Base-by-base conservation (phyloP, 164 flowering plant species). In the Protea cynaroides region DNA sequence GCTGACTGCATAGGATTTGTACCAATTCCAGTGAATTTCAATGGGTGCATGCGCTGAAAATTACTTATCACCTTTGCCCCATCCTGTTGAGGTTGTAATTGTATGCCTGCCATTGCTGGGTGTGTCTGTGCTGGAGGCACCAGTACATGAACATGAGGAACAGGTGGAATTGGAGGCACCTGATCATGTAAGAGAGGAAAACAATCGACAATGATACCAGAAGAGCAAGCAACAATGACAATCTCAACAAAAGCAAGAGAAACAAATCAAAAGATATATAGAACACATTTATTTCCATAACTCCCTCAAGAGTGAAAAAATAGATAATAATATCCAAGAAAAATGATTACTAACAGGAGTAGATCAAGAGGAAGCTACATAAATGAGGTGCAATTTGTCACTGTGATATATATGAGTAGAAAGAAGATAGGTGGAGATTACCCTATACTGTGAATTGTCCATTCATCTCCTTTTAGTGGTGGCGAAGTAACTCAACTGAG, bases 371-470 rank as follows among this genome's bases (percentile, higher is more conserved):
- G 24, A 40, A 59, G 18, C 24, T 54, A 15, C 54, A 23, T 25
- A 68, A 37, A 62, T 21, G 9, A 50, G 25, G 14, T 34, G 17
- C 6, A 22, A 24, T 13, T 9, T 13, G 8, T 29, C 17, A 22
- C 19, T 18, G 24, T 14, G 55, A 49, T 4, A 44, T 44, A 44
- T 44, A 44, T 15, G 58, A 24, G n/a, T 25, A 19, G 8, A 40
- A 58, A 25, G 10, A 24, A 24, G 36, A 47, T 25, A 50, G 3
- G 4, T 8, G 24, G 34, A 37, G 11, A 53, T 37, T 62, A 88
- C 99, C 97, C 92, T 92, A 83, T 92, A 95, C 81, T 92, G 99
- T 34, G 97, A 95, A 86, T 95, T 95, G 97, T 2, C 99, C 97
- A 76, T 97, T 92, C 99, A 90, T 95, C 67, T 58, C 73, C 69